phyloP scores from a whole-genome alignment of 257 asterid species.

The Ocimum tenuiflorum region DNA sequence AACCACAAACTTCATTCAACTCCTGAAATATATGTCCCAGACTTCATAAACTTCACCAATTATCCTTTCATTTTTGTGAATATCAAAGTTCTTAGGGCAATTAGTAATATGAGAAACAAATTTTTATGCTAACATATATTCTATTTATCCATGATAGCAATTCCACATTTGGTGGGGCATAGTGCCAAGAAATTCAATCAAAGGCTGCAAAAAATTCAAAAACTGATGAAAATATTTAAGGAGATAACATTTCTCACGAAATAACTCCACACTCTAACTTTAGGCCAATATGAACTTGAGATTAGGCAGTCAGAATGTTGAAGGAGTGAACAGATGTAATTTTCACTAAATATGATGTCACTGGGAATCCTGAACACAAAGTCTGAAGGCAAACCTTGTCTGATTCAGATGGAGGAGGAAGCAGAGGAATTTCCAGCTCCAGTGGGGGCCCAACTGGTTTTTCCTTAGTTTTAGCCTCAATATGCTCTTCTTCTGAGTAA shows the following conservation, averaged over 20 bases:
- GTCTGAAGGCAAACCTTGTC: conserved; percentile 45
- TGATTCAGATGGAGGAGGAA: conserved; percentile 69
- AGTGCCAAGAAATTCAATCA: too few relatives aligned
- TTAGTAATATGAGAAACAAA: too few relatives aligned
- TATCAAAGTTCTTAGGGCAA: too few relatives aligned
- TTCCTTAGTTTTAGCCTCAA: conserved; percentile 64
- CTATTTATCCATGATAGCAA: too few relatives aligned
- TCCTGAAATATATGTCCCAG: too few relatives aligned
- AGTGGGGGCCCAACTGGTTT: conserved; percentile 89
- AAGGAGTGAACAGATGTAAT: neutral
- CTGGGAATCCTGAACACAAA: neutral
- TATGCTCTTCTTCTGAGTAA: conserved; percentile 81
- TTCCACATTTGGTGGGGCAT: too few relatives aligned
- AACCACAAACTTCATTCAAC: too few relatives aligned
- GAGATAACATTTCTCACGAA: neutral
- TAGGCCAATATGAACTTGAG: neutral
- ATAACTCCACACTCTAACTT: neutral
- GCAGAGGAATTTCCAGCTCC: conserved; percentile 88
- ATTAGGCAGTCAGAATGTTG: neutral
- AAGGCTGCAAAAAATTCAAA: neutral
- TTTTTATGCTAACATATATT: too few relatives aligned
- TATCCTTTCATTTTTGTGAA: too few relatives aligned
- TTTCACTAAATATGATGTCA: neutral
- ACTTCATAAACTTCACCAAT: too few relatives aligned
- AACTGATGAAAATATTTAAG: neutral